A percentile compares a stretch with the other conserved stretches of the same genome.
Evolutionary conservation across 2,329 filamentous ascomycete species (phyloP).

Genomic region (Drechslerella dactyloides): DNA sequence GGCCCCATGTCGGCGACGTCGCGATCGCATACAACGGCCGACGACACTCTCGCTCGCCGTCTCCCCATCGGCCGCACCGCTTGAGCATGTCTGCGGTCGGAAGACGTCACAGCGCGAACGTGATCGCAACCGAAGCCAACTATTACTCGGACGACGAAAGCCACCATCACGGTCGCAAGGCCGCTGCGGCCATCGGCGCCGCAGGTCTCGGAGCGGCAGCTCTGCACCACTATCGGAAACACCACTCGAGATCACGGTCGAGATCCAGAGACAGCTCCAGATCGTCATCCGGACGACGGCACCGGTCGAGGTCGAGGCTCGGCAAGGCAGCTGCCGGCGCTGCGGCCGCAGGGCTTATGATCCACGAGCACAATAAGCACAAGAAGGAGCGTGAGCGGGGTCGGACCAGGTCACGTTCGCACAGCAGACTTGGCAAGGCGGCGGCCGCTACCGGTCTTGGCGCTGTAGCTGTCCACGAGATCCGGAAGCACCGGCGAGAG

Average conservation of each 20-base stretch:
- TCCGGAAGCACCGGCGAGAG: slow-evolving; percentile 39
- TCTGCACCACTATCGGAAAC: slow-evolving; percentile 24
- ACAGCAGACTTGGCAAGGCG: slow-evolving; percentile 46
- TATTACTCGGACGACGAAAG: slow-evolving; percentile 24
- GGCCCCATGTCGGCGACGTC: slow-evolving; percentile 43
- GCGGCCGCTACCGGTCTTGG: slow-evolving; percentile 49
- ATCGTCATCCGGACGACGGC: slow-evolving; percentile 37
- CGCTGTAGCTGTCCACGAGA: slow-evolving; percentile 48
- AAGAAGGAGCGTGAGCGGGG: slow-evolving; percentile 48
- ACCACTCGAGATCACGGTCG: slow-evolving; percentile 26
- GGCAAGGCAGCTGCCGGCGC: slow-evolving; percentile 43
- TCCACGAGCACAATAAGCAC: slow-evolving; percentile 49
- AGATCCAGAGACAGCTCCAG: slow-evolving; percentile 41
- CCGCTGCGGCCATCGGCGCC: slow-evolving; percentile 26
- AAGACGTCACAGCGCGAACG: slow-evolving; percentile 43
- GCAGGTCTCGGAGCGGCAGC: slow-evolving; percentile 42
- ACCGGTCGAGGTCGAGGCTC: slow-evolving; percentile 43
- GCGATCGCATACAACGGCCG: slow-evolving; percentile 37
- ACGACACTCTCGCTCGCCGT: slow-evolving; percentile 42
- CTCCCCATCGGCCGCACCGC: slow-evolving; percentile 30
- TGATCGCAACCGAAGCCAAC: not conserved
- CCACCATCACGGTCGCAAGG: slow-evolving; percentile 46
- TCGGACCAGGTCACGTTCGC: slow-evolving; percentile 46
- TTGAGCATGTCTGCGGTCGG: slow-evolving; percentile 32
- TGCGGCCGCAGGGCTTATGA: slow-evolving; percentile 43